phyloP scores from a whole-genome alignment of 371 early-diverging fungal genomes.

The Capillidium heterosporum region DNA sequence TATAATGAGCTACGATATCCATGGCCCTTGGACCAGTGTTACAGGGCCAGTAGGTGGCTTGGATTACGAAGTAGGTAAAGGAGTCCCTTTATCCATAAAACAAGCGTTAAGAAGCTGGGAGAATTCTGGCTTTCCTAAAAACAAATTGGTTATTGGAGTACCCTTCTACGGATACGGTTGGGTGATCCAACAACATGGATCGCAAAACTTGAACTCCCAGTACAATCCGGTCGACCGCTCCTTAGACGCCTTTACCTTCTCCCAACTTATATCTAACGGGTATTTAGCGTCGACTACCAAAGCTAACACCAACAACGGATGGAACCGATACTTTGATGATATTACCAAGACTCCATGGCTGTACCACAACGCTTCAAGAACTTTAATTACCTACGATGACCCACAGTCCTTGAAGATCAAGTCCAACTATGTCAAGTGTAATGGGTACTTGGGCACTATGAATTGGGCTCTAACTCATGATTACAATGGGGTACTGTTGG shows the following conservation, averaged over 20 bases:
- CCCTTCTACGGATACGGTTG: conserved; percentile 40
- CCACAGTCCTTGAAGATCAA: conserved; percentile 31
- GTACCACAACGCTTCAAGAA: conserved; percentile 25
- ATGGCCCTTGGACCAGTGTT: conserved; percentile 24
- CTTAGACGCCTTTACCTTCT: conserved; percentile 27
- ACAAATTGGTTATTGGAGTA: conserved; percentile 35
- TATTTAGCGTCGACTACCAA: conserved; percentile 20
- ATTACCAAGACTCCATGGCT: conserved; percentile 44
- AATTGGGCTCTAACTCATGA: conserved; percentile 23
- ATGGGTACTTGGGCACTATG: conserved; percentile 36
- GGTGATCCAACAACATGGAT: conserved; percentile 21
- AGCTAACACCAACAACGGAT: conserved; percentile 6
- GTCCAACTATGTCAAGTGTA: conserved; percentile 25
- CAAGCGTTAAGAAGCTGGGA: conserved; percentile 22
- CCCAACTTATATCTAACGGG: conserved; percentile 30
- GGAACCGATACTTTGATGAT: conserved; percentile 36
- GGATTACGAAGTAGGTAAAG: conserved; percentile 15
- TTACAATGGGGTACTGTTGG: conserved; percentile 10
- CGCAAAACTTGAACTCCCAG: conserved; percentile 9
- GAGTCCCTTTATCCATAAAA: conserved; percentile 27
- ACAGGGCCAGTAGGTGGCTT: conserved; percentile 49
- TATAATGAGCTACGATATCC: conserved; percentile 28
- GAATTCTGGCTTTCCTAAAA: conserved; percentile 32
- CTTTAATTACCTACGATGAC: conserved; percentile 42
- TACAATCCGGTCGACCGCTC: conserved; percentile 16